Percentiles rank a stretch among this genome's conserved stretches.
phyloP scores from a whole-genome alignment of 108 stramenopile species.

The Stephanodiscus triporus region DNA sequence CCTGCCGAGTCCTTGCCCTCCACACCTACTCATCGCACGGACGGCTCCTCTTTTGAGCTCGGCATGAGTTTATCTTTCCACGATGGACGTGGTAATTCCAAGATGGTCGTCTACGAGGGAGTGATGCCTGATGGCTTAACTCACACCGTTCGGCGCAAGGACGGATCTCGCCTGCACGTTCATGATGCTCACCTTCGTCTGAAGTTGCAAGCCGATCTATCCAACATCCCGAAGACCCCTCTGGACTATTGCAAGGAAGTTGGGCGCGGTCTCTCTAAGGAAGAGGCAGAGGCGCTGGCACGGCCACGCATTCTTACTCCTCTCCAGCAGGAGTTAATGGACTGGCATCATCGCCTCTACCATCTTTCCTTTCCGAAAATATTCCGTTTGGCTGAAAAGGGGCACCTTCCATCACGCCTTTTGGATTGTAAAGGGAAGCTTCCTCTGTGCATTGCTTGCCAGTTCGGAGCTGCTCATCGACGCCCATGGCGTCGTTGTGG shows the following conservation, averaged over 20 bases:
- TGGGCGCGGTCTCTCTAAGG: not conserved
- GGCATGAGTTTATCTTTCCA: not conserved
- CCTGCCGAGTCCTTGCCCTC: too few species aligned
- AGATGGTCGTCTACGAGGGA: slow-evolving; percentile 10
- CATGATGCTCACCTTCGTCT: not conserved
- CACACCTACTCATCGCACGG: not conserved
- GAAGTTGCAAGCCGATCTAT: not conserved
- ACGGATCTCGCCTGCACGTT: not conserved
- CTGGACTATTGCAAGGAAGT: slow-evolving; percentile 1
- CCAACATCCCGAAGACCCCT: not conserved
- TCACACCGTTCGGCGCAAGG: not conserved
- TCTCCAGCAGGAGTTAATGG: slow-evolving; percentile 4
- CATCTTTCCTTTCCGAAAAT: slow-evolving; percentile 6
- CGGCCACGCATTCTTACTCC: not conserved
- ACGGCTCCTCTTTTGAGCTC: not conserved
- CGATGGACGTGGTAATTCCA: not conserved
- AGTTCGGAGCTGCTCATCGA: slow-evolving; percentile 24
- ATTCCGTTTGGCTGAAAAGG: not conserved
- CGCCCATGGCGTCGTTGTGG: slow-evolving; percentile 30
- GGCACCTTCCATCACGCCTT: not conserved
- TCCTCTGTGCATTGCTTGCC: slow-evolving; percentile 28
- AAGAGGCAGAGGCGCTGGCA: slow-evolving; percentile 5
- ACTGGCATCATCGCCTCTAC: too few species aligned
- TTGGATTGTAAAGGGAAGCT: not conserved
- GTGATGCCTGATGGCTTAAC: slow-evolving; percentile 6